Evolutionary conservation across 2,329 filamentous ascomycete genomes (phyloP).

Genomic region (Calonectria hongkongensis): DNA sequence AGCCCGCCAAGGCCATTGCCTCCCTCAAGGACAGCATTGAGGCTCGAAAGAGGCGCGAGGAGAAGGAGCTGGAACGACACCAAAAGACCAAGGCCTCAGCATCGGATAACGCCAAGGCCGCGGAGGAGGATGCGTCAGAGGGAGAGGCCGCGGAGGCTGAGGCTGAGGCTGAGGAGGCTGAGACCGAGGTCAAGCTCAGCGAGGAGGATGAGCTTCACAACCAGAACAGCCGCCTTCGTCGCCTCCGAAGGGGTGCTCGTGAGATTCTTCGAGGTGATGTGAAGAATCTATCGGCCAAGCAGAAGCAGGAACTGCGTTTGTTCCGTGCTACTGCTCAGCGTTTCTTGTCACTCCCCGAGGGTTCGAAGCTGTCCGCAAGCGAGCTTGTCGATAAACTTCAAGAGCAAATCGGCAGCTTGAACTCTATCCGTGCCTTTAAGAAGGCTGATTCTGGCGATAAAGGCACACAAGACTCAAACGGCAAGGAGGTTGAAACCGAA

Average conservation of each 20-base stretch:
- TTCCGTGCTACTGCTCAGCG: slow-evolving; percentile 80
- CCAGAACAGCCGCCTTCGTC: slow-evolving; percentile 53
- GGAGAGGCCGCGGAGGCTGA: slow-evolving; percentile 46
- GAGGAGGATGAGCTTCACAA: slow-evolving; percentile 52
- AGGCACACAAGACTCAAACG: slow-evolving; percentile 20
- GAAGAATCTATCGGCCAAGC: slow-evolving; percentile 76
- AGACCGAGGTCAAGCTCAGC: slow-evolving; percentile 52
- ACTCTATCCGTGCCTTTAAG: slow-evolving; percentile 57
- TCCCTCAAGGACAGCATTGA: slow-evolving; percentile 54
- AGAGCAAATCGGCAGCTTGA: slow-evolving; percentile 58
- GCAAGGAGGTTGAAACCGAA: slow-evolving; percentile 24
- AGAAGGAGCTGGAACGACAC: slow-evolving; percentile 50
- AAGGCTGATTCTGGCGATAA: slow-evolving; percentile 52
- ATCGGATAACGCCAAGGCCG: not conserved
- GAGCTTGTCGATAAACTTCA: slow-evolving; percentile 59
- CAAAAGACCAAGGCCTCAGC: slow-evolving; percentile 39
- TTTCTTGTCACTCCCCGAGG: slow-evolving; percentile 69
- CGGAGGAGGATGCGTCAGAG: slow-evolving; percentile 43
- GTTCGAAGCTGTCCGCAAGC: slow-evolving; percentile 53
- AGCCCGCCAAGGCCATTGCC: slow-evolving; percentile 63
- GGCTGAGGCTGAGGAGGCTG: slow-evolving; percentile 52
- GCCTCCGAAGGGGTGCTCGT: slow-evolving; percentile 58
- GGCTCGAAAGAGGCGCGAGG: slow-evolving; percentile 53
- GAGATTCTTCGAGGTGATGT: slow-evolving; percentile 65
- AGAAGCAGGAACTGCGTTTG: slow-evolving; percentile 84